Percentiles rank a stretch among this genome's conserved stretches.
Evolutionary conservation across 306 rosid genomes (phyloP).

Genomic region (Quercus dentata): DNA sequence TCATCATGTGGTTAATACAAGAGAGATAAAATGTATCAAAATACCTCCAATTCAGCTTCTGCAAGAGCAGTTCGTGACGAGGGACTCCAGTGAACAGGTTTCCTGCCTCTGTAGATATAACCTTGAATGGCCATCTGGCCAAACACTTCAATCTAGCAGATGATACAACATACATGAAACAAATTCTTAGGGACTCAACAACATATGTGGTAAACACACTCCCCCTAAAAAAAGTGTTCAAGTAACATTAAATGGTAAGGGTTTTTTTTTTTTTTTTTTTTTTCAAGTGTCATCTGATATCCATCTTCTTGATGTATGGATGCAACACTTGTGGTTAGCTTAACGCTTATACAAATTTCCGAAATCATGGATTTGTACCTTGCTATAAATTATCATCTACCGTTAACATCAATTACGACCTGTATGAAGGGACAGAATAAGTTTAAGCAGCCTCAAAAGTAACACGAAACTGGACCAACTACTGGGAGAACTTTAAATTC

Average conservation of each 20-base stretch:
- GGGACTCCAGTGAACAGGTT: constrained; percentile 99
- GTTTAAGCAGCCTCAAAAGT: constrained; percentile 11
- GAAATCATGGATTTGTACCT: not conserved
- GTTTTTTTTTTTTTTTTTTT: not conserved
- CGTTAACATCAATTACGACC: constrained; percentile 1
- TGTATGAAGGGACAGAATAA: not conserved
- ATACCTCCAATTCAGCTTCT: constrained; percentile 98
- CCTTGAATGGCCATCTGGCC: constrained; percentile 97
- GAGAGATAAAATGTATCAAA: not conserved
- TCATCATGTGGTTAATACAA: constrained; percentile 12
- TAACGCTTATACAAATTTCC: not conserved
- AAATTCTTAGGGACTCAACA: not conserved
- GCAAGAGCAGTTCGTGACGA: constrained; percentile 98
- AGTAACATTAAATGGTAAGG: not conserved
- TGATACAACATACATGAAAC: constrained; percentile 15
- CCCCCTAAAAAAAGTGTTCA: not conserved
- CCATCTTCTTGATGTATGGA: not conserved
- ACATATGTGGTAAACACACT: not conserved
- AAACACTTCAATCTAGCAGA: constrained; percentile 90
- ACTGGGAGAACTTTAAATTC: constrained; percentile 5
- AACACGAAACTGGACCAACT: constrained; percentile 9
- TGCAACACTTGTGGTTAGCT: not conserved
- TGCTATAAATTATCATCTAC: not conserved
- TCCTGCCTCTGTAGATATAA: constrained; percentile 88
- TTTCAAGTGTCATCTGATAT: not conserved